These are phyloP conservation scores for Cordyceps militaris DNA, from an alignment of 2,329 filamentous ascomycete genomes.

Conservation along the genomic window DNA sequence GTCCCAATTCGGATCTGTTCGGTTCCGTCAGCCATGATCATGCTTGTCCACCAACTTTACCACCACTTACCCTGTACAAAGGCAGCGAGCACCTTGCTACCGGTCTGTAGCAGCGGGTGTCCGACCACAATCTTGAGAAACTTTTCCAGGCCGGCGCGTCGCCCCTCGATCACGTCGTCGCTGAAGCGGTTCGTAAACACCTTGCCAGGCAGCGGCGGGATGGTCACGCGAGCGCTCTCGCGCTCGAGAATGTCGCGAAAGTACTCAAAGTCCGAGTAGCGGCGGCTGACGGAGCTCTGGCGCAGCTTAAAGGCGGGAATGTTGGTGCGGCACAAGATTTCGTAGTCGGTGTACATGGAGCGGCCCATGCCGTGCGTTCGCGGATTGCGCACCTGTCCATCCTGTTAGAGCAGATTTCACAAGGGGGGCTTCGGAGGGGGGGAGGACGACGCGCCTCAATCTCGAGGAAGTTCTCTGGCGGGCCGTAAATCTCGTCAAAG, in stretches of 20 bases:
- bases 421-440: neutral
- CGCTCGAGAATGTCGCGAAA: constrained; percentile 97
- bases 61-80: constrained; percentile 78
- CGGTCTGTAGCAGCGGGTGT: constrained; percentile 92
- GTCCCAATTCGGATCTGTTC: constrained; percentile 77
- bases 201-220: constrained; percentile 91
- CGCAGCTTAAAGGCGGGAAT: constrained; percentile 98
- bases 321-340: constrained; percentile 96
- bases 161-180: constrained; percentile 95
- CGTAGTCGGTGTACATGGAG: constrained; percentile 97
- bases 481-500: constrained; percentile 98
- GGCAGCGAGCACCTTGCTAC: constrained; percentile 89
- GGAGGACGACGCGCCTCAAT: constrained; percentile 64
- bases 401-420: neutral
- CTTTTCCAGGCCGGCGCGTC: constrained; percentile 83
- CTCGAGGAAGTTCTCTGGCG: constrained; percentile 97
- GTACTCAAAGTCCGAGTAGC: constrained; percentile 97
- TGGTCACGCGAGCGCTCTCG: constrained; percentile 88
- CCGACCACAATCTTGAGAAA: constrained; percentile 97
- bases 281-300: constrained; percentile 76
- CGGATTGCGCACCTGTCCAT: constrained; percentile 73
- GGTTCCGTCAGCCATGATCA: constrained; percentile 13
- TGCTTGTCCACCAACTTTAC: neutral
- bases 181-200: constrained; percentile 98
- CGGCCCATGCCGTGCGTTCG: constrained; percentile 91